Evolutionary conservation across 2,329 filamentous ascomycete genomes (phyloP), one percentile per base, ranked within the genome.

Genomic region (Xylaria sp.): DNA sequence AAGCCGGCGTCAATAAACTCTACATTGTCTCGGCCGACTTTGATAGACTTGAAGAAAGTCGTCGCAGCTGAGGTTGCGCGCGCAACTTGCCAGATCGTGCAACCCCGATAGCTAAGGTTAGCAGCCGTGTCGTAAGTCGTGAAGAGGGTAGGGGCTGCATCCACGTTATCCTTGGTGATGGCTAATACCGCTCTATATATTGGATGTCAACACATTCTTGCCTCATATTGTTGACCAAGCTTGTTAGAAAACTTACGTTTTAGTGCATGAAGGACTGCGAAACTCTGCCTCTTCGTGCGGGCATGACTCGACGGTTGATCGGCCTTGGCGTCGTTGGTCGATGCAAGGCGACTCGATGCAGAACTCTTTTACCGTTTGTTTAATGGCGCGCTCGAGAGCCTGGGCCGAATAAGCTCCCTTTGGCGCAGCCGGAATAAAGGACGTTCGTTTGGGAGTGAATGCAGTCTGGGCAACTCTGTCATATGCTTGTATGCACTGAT

Each of bases 1-100:
- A 79, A 74, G 0, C 70, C 77, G 2, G 74, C 76, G 53, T 79
- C 78, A 28, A 79, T 70, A 38, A 77, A 79, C 20, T 76, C 74
- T 2, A 76, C 65, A 4, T 61, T 65, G 15, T 77, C 73, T 9
- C 74, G 71, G 33, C 76, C 76, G 10, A 77, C 11, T 28, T 70
- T 63, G 38, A 78, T 75, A 5, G 77, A 68, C 48, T 78, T 75
- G 68, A 79, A 79, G 62, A 77, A 78, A 0, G 74, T 74, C 0
- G 74, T 71, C 3, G 76, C 75, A 2, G 76, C 75, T 1, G 75
- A 77, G n/a, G 75, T 77, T 2, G 76, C 76, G 2, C 76, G 72
- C 10, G 76, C 78, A 2, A 76, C 70, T 33, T 79, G 54, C 76
- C 77, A 79, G 9, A 79, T 76, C 1, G 70, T 67, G 60, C 74